Percentiles rank a stretch among this genome's conserved stretches.
Conservation (phyloP, 345 rosid species). For the Streptanthus diversifolius region DNA sequence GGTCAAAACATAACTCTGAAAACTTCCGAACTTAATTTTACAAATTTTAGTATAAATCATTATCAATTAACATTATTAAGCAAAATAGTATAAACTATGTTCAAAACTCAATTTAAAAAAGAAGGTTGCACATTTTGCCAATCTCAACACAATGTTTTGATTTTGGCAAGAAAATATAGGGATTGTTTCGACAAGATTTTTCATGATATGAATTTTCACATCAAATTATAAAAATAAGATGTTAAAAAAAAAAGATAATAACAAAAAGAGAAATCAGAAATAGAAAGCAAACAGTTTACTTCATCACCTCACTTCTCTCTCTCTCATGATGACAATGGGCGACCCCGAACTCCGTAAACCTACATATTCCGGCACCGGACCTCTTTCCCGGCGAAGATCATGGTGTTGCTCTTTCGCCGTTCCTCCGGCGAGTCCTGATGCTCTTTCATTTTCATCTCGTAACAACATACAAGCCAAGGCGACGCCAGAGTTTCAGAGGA, state of each 20-base stretch:
- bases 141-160: not conserved
- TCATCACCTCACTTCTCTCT: constrained; percentile 9
- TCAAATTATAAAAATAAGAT: not conserved
- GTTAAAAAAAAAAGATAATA: not conserved
- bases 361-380: constrained; percentile 22
- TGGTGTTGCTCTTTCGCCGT: constrained; percentile 85
- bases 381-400: constrained; percentile 42
- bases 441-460: constrained; percentile 38
- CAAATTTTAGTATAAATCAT: no score
- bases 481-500: constrained; percentile 24
- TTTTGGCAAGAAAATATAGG: not conserved
- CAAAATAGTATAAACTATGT: no score
- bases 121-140: no score
- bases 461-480: constrained; percentile 27
- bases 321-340: constrained; percentile 30
- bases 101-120: no score
- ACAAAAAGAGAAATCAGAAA: not conserved
- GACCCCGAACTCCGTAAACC: constrained; percentile 32
- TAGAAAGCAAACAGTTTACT: not conserved
- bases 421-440: constrained; percentile 80
- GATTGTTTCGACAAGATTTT: not conserved
- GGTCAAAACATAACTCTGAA: no score
- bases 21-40: no score
- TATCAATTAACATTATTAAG: no score
- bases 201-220: not conserved